Base-by-base conservation (phyloP, 306 rosid species). In the Inga oerstediana region DNA sequence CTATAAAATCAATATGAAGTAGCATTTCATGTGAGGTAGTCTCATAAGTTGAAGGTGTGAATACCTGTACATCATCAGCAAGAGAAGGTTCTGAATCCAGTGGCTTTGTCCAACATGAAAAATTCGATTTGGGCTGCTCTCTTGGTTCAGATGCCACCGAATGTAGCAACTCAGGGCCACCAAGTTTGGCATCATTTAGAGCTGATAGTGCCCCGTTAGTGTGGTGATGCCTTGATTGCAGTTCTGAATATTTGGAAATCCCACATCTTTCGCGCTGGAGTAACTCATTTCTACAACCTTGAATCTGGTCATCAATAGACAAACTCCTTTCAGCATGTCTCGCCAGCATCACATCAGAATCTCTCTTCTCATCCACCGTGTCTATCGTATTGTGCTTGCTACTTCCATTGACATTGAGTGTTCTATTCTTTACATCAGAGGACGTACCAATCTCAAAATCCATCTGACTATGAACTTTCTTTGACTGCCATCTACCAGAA, bases 401-500 rank as follows among this genome's bases (percentile, higher is more conserved):
- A 84, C 35, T 75, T 58, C 88, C 86, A 78, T 83, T 83, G 77
- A 79, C 86, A 80, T 81, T 83, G 79, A 78, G 90, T 22, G 81
- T 80, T 61, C 80, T 86, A 70, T 79, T 67, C 79, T 90, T 96
- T 4, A 43, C 67, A 72, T 93, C 92, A 3, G 89, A 74, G 58
- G 95, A 82, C 77, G 86, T 86, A 41, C 79, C 84, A 83, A 79
- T 84, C 86, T 90, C 94, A 51, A 77, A 83, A 79, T 91, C 92
- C 4, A 89, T 70, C 89, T 90, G 96, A 86, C 84, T 82, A 72
- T 86, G 86, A 11, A 78, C 74, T 2, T 89, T 61, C 90, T 93
- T 91, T 0, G 97, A 92, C 72, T 92, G 98, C 99, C 99, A 96
- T 79, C 97, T 86, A 49, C 98, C 99, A 0, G 99, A 96, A 46